Conservation (phyloP, 2,329 filamentous ascomycete genomes). For the Hypoxylon sp. region DNA sequence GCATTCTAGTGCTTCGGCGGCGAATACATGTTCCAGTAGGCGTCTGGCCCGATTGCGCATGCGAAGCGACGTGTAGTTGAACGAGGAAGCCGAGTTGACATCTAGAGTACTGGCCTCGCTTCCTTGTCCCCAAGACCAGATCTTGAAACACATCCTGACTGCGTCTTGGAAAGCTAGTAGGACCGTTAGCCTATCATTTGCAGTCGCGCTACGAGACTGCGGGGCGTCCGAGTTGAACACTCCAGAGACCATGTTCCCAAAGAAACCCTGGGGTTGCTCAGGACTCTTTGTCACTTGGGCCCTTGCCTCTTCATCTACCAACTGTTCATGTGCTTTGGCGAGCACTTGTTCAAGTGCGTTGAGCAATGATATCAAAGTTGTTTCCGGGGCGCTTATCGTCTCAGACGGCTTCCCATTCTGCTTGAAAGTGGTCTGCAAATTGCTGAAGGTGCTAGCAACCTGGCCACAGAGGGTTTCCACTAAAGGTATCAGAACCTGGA, state of each 20-base stretch:
- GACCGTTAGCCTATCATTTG: constrained; percentile 93
- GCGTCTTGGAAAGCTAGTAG: constrained; percentile 97
- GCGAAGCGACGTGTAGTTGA: constrained; percentile 89
- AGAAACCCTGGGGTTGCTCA: constrained; percentile 88
- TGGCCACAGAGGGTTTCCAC: constrained; percentile 91
- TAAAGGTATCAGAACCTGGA: constrained; percentile 89
- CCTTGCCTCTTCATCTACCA: constrained; percentile 82
- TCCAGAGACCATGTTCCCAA: constrained; percentile 93
- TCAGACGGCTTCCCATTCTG: constrained; percentile 52
- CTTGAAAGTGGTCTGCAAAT: constrained; percentile 76
- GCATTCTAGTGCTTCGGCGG: constrained; percentile 92
- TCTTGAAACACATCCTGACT: constrained; percentile 89
- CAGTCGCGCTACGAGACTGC: constrained; percentile 85
- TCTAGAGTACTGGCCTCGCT: constrained; percentile 73
- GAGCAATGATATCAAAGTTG: constrained; percentile 86
- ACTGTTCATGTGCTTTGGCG: constrained; percentile 85
- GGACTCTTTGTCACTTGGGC: constrained; percentile 80
- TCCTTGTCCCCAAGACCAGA: constrained; percentile 92
- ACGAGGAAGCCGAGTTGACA: constrained; percentile 80
- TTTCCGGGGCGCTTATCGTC: constrained; percentile 69
- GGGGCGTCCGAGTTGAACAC: constrained; percentile 85
- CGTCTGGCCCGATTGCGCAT: constrained; percentile 91
- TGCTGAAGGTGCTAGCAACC: constrained; percentile 79
- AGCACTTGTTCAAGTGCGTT: constrained; percentile 93
- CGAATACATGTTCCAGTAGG: constrained; percentile 92